A percentile compares a stretch with the other conserved stretches of the same genome.
Conservation (phyloP, 352 stramenopile genomes). For the Phytophthora syringae region DNA sequence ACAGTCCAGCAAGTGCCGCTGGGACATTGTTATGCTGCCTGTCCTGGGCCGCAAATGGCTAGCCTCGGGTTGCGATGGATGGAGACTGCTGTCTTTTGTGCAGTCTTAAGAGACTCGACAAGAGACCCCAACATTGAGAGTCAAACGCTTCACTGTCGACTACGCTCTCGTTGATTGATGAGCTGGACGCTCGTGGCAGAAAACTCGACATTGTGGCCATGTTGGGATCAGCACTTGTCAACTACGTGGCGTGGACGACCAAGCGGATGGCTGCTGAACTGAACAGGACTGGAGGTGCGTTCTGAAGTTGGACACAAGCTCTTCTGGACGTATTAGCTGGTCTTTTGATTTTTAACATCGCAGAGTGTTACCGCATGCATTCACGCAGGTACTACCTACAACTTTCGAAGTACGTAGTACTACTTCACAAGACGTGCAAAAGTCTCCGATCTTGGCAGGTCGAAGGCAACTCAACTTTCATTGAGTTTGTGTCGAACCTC, state of each 20-base stretch:
- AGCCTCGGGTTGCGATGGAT: constrained; percentile 23
- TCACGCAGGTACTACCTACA: too few species aligned
- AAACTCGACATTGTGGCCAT: not conserved
- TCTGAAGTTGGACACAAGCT: constrained; percentile 12
- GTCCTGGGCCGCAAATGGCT: constrained; percentile 1
- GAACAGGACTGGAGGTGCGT: constrained; percentile 9
- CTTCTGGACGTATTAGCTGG: constrained; percentile 8
- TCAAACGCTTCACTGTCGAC: not conserved
- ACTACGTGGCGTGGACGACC: not conserved
- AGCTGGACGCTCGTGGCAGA: too few species aligned
- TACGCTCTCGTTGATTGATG: too few species aligned
- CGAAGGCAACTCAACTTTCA: too few species aligned
- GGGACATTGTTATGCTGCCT: constrained; percentile 24
- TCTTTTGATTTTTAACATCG: not conserved
- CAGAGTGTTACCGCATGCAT: too few species aligned
- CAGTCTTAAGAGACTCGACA: not conserved
- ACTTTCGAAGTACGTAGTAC: too few species aligned
- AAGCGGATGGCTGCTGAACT: constrained; percentile 1
- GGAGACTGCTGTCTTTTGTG: constrained; percentile 7
- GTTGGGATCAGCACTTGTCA: not conserved
- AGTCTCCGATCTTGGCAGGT: too few species aligned
- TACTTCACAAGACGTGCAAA: too few species aligned
- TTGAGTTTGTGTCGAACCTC: too few species aligned
- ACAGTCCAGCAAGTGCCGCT: not conserved
- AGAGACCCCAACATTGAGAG: not conserved